Evolutionary conservation across 202 grass and related monocot genomes (phyloP).

Genomic region (Panicum hallii): DNA sequence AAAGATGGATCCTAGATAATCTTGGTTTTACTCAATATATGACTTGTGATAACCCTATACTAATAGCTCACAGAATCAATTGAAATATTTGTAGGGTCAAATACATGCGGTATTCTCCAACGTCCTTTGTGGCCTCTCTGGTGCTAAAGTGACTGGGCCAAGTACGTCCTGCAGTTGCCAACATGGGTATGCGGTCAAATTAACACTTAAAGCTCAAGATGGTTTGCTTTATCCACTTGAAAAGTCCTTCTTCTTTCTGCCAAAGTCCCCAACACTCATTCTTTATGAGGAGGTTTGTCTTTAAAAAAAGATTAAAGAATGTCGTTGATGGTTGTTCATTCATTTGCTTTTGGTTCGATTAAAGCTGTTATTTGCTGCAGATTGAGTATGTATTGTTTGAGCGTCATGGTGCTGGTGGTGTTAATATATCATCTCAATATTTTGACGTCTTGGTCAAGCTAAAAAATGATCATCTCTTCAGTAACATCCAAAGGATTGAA

Average conservation of each 20-base stretch:
- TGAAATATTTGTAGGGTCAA: constrained; percentile 60
- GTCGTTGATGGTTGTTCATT: neutral
- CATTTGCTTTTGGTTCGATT: neutral
- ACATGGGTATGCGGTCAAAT: constrained; percentile 94
- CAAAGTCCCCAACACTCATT: constrained; percentile 93
- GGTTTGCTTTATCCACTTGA: constrained; percentile 95
- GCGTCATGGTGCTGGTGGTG: constrained; percentile 79
- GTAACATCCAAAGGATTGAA: constrained; percentile 97
- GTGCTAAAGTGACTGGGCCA: constrained; percentile 84
- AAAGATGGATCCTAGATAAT: neutral
- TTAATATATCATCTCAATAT: constrained; percentile 83
- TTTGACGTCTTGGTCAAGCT: constrained; percentile 93
- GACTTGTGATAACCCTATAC: neutral
- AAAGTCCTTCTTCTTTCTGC: constrained; percentile 96
- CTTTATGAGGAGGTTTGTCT: constrained; percentile 76
- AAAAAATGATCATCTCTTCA: constrained; percentile 91
- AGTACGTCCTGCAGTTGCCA: constrained; percentile 74
- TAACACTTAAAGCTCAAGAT: constrained; percentile 98
- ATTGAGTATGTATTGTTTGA: constrained; percentile 94
- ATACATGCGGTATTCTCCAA: constrained; percentile 81
- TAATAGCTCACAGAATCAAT: neutral
- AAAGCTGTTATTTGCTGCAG: constrained; percentile 43
- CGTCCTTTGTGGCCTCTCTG: constrained; percentile 80
- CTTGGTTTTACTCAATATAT: constrained; percentile 31
- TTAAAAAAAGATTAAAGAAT: neutral